phyloP scores from a whole-genome alignment of 805 yeast species.

The Nakazawaea anatomiae region DNA sequence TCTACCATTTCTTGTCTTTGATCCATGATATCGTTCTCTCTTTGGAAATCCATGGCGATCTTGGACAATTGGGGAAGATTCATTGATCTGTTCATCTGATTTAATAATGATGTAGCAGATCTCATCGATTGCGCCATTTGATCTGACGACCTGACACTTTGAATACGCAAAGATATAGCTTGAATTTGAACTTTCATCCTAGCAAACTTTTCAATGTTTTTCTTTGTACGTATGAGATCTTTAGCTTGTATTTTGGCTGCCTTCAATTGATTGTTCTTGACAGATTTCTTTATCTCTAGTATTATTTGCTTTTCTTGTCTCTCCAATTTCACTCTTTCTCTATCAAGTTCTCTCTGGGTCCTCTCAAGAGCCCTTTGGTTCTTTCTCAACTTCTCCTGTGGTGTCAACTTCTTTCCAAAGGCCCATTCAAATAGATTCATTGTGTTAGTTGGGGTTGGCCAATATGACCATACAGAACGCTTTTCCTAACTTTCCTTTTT shows the following conservation, averaged over 20 bases:
- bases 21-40: constrained; percentile 94
- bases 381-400: constrained; percentile 90
- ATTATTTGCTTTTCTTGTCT: constrained; percentile 87
- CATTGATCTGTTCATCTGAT: constrained; percentile 86
- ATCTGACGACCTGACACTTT: constrained; percentile 86
- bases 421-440: constrained; percentile 87
- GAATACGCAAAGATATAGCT: constrained; percentile 88
- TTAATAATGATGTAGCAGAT: constrained; percentile 81
- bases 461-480: not conserved
- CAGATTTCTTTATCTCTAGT: constrained; percentile 83
- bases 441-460: not conserved
- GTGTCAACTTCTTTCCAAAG: constrained; percentile 88
- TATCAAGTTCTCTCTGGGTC: constrained; percentile 86
- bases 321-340: constrained; percentile 84
- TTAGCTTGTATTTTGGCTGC: constrained; percentile 95
- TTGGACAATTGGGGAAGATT: constrained; percentile 83
- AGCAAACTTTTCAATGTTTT: constrained; percentile 80
- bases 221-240: constrained; percentile 85
- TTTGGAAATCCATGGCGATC: constrained; percentile 93
- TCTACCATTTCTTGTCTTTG: constrained; percentile 99
- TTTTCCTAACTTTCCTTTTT: too few relatives aligned
- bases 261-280: constrained; percentile 81
- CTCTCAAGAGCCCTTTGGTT: constrained; percentile 94
- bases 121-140: constrained; percentile 95
- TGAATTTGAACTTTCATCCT: constrained; percentile 93